A percentile compares a stretch with the other conserved stretches of the same genome.
phyloP scores from a whole-genome alignment of 257 asterid species.

The Salvia rosmarinus region DNA sequence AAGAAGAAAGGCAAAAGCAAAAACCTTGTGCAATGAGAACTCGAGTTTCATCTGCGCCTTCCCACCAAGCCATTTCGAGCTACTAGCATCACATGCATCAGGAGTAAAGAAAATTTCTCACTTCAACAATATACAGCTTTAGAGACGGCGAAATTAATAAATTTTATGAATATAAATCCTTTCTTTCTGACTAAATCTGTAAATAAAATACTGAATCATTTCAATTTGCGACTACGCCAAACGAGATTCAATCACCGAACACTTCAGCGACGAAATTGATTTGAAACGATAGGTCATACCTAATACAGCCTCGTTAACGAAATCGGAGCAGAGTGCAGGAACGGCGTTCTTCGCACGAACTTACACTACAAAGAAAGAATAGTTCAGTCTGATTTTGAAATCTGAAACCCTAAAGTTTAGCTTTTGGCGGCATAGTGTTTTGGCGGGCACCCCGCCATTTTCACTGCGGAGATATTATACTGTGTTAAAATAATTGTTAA shows the following conservation, averaged over 20 bases:
- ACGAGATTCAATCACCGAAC: background rate
- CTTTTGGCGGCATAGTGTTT: background rate
- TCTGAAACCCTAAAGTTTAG: constrained; percentile 33
- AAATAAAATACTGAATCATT: background rate
- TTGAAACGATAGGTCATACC: background rate
- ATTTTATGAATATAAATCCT: background rate
- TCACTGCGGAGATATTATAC: background rate
- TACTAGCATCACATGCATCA: constrained; percentile 1
- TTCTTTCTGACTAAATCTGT: constrained; percentile 1
- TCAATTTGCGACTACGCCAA: background rate
- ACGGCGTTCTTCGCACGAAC: background rate
- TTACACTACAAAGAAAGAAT: too few species aligned
- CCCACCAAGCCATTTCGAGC: constrained; percentile 77
- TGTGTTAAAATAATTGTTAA: too few species aligned
- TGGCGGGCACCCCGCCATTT: constrained; percentile 38
- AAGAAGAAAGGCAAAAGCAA: background rate
- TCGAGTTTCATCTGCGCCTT: constrained; percentile 66
- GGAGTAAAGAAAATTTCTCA: constrained; percentile 13
- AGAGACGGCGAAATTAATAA: background rate
- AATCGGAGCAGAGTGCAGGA: background rate
- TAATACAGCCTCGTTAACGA: background rate
- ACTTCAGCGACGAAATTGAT: background rate
- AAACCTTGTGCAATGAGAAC: constrained; percentile 77
- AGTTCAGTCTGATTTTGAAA: background rate
- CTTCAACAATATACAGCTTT: constrained; percentile 21